Conservation (phyloP, 83 land plant genomes). For the Thuja plicata region DNA sequence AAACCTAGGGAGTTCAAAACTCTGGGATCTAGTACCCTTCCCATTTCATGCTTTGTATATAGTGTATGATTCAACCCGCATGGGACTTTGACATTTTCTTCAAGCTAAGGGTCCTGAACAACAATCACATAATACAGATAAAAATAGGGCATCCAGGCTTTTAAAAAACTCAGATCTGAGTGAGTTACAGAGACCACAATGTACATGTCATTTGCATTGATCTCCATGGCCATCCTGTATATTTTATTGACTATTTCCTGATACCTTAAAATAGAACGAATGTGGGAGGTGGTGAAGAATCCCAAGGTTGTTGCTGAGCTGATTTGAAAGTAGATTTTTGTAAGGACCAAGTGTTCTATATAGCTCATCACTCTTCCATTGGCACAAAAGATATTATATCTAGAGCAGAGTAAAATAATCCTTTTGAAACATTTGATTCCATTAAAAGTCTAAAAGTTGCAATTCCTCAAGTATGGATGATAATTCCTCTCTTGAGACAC, state of each 20-base stretch:
- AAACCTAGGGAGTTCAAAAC: constrained; percentile 30
- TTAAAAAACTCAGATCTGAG: constrained; percentile 59
- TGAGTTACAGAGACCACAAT: constrained; percentile 64
- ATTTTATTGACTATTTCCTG: neutral
- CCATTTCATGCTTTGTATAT: constrained; percentile 53
- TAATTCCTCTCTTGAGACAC: neutral
- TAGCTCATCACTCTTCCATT: neutral
- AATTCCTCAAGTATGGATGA: neutral
- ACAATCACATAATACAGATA: constrained; percentile 71
- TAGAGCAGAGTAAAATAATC: neutral
- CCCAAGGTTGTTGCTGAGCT: neutral
- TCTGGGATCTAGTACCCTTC: constrained; percentile 30
- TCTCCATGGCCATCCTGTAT: constrained; percentile 29
- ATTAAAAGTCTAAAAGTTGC: neutral
- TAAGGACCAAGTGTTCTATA: neutral
- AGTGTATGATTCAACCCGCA: constrained; percentile 57
- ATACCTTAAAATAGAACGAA: neutral
- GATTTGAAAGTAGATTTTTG: neutral
- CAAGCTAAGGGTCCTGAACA: constrained; percentile 62
- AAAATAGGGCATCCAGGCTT: constrained; percentile 60
- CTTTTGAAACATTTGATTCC: neutral
- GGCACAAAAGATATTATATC: neutral
- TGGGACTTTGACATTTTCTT: constrained; percentile 47
- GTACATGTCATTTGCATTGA: constrained; percentile 66
- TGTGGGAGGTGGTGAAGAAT: neutral